Percentiles rank a stretch among this genome's conserved stretches.
phyloP scores from a whole-genome alignment of 2,329 filamentous ascomycete species.

The Trichoderma simmonsii region DNA sequence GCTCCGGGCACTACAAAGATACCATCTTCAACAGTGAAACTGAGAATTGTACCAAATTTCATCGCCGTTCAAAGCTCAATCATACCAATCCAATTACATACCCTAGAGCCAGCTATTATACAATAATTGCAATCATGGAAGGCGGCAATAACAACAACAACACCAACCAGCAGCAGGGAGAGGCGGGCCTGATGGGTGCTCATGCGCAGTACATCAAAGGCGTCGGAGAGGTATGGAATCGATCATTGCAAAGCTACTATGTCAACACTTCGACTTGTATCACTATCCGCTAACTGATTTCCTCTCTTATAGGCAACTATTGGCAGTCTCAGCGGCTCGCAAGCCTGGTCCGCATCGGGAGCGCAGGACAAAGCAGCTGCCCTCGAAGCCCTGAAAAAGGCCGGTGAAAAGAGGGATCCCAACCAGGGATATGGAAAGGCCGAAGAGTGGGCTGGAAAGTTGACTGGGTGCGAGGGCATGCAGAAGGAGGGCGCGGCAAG shows the following conservation, averaged over 20 bases:
- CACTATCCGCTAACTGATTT: background rate
- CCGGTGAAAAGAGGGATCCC: conserved; percentile 54
- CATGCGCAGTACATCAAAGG: conserved; percentile 70
- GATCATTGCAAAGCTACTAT: no score
- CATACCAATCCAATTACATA: background rate
- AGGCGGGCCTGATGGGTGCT: conserved; percentile 54
- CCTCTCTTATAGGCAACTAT: conserved; percentile 48
- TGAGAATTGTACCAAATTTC: background rate
- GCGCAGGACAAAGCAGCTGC: conserved; percentile 62
- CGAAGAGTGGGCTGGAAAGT: conserved; percentile 62
- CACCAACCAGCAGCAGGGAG: conserved; percentile 41
- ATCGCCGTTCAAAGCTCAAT: background rate
- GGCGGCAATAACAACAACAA: conserved; percentile 26
- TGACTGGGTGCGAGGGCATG: conserved; percentile 69
- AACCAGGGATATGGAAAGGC: conserved; percentile 57
- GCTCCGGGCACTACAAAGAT: background rate
- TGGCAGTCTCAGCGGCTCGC: conserved; percentile 59
- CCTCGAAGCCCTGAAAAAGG: conserved; percentile 60
- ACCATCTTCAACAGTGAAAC: background rate
- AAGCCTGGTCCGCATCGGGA: conserved; percentile 62
- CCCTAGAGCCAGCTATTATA: background rate
- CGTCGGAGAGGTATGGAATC: conserved; percentile 54
- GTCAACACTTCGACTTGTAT: no score
- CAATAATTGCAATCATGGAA: conserved; percentile 25
- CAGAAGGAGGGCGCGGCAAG: conserved; percentile 57